phyloP scores from a whole-genome alignment of 805 yeast genomes.

The Metschnikowia gelsemii region DNA sequence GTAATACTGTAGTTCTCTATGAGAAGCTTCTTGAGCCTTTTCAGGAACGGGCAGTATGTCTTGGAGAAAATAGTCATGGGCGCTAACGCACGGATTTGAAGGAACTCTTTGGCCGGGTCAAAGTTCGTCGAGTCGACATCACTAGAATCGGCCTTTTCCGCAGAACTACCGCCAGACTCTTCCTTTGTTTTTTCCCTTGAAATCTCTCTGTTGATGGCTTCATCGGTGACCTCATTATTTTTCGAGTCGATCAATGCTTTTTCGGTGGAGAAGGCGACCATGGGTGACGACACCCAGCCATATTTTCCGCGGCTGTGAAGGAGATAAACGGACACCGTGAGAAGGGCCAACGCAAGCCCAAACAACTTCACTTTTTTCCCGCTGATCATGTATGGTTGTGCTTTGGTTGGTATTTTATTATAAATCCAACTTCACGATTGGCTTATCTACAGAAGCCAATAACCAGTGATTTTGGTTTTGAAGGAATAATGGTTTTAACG shows the following conservation, averaged over 20 bases:
- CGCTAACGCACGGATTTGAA: constrained; percentile 54
- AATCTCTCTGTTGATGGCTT: constrained; percentile 40
- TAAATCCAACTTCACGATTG: no score
- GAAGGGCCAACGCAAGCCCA: constrained; percentile 8
- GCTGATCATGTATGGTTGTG: constrained; percentile 5
- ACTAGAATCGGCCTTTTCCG: constrained; percentile 9
- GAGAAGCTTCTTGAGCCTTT: constrained; percentile 65
- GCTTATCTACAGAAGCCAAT: no score
- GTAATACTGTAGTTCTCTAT: constrained; percentile 60
- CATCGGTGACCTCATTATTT: constrained; percentile 39
- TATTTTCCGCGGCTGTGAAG: constrained; percentile 34
- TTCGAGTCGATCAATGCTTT: constrained; percentile 33
- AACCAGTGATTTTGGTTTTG: no score
- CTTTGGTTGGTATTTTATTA: no score
- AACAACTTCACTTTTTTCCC: constrained; percentile 8
- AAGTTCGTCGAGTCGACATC: constrained; percentile 18
- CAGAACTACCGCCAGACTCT: constrained; percentile 10
- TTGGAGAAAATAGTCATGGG: constrained; percentile 65
- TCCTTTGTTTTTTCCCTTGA: constrained; percentile 23
- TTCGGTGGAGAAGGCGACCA: constrained; percentile 6
- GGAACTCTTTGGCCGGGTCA: constrained; percentile 44
- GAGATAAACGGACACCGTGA: constrained; percentile 21
- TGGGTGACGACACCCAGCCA: constrained; percentile 32
- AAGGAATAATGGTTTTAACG: no score
- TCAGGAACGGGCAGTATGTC: constrained; percentile 72